phyloP scores from a whole-genome alignment of 352 stramenopile genomes.

The Plasmopara muralis region DNA sequence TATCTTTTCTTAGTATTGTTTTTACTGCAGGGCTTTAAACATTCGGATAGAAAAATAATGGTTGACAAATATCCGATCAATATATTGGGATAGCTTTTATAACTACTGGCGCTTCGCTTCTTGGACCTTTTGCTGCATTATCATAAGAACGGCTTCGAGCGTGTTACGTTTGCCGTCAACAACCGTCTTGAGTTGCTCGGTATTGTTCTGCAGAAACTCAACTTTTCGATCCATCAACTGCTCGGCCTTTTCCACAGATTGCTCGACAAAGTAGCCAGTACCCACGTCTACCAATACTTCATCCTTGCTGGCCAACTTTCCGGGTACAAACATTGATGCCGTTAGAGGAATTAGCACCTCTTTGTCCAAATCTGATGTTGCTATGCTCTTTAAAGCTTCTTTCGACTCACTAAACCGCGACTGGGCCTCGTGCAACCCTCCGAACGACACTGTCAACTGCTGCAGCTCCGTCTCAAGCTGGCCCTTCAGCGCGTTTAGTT shows the following conservation, averaged over 20 bases:
- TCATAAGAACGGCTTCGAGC: constrained; percentile 69
- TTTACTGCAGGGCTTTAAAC: too few species aligned
- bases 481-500: constrained; percentile 89
- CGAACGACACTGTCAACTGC: constrained; percentile 66
- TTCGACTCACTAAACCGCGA: constrained; percentile 78
- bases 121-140: constrained; percentile 84
- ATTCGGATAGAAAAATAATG: neutral
- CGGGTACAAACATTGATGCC: constrained; percentile 92
- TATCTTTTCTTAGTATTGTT: too few species aligned
- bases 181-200: constrained; percentile 88
- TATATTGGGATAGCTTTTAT: neutral
- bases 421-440: constrained; percentile 63
- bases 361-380: constrained; percentile 52
- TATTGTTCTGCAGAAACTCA: constrained; percentile 90
- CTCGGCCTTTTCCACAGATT: constrained; percentile 82
- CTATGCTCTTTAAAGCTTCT: constrained; percentile 56
- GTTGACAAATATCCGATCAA: constrained; percentile 1
- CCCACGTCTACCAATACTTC: constrained; percentile 92
- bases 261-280: constrained; percentile 93
- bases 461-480: constrained; percentile 84
- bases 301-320: constrained; percentile 78
- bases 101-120: constrained; percentile 26
- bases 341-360: constrained; percentile 92
- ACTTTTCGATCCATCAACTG: constrained; percentile 91
- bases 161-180: constrained; percentile 77